Base-by-base conservation (phyloP, 805 yeast genomes). In the Candida orba region DNA sequence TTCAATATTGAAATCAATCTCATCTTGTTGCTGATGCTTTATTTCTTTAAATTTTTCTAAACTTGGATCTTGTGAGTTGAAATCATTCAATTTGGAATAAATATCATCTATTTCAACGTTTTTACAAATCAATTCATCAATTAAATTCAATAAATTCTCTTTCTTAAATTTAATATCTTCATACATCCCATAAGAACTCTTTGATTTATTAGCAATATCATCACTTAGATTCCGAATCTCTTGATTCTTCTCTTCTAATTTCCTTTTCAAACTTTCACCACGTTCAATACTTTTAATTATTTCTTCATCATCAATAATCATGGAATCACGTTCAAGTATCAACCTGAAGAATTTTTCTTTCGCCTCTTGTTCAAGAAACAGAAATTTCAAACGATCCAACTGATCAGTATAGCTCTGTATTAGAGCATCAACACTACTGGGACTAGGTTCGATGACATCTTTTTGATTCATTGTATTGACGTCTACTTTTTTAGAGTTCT, bases 341-440 rank as follows among this genome's bases (percentile, higher is more conserved):
- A 67, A 64, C 32, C 84, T 62, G 32, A 84, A 62, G 59, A 84
- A 83, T 58, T 76, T 73, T 50, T 81, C 85, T 48, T 84, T 75
- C 4, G 88, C 73, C 49, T 81, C 89, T 53, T 81, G 84, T 57
- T 84, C 91, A 35, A 81, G 58, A 54, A 79, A 84, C 44, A 79
- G 73, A 48, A 80, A 80, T 52, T 80, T 79, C 35, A 82, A 64
- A 45, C 80, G 72, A 15, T 74, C 71, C 46, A 75, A 74, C 23
- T 71, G 33, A 4, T 49, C 52, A 12, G 39, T 47, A 34, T 52
- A 54, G 12, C 35, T 44, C 54, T 48, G 69, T 69, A 72, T 57
- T n/a, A 70, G 68, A 1, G 64, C 66, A 18, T 61, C 59, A 4
- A 69, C 49, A 1, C 52, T 43, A 7, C 44, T 52, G 6, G 75